Base-by-base conservation (phyloP, 2,329 filamentous ascomycete genomes). In the Talaromyces rugulosus region DNA sequence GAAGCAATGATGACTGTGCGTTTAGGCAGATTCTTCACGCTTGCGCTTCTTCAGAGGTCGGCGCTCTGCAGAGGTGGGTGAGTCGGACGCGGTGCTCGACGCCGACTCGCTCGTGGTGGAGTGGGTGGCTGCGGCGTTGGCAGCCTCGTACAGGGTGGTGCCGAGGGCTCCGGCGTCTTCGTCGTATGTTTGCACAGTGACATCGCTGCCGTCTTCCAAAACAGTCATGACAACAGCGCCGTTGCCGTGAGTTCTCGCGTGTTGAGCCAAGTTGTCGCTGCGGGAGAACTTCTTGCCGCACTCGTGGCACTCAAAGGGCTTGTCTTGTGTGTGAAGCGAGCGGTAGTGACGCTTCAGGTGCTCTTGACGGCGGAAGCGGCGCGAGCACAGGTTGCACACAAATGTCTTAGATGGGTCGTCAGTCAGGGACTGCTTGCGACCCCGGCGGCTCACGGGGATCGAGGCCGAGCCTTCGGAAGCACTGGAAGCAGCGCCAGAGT, bases 261-360 rank as follows among this genome's bases (percentile, higher is more conserved):
- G 95, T 80, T 99, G 95, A 28, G 92, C 91, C 16, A 99, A 86
- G 82, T 99, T 99, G 80, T 99, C 95, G 70, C 91, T 96, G 71
- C 95, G 89, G 23, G 94, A 98, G 81, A 98, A 99, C 83, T 96
- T 97, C 89, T 99, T 99, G 70, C 95, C 94, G 73, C 95, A 99
- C 81, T 99, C 94, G 67, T 88, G 86, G 83, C 95, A 99, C 81
- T 96, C 92, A 72, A 98, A 99, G 5, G 95, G 95, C 87, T 98
- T 99, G 76, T 98, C 95, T 74, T 96, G 89, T 1, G 95, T 99
- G 83, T 99, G 95, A 55, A 99, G 91, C 62, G 95, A 98, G 69
- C 95, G 89, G 83, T 96, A 96, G 83, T 99, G 95, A 66, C 95
- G 91, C 87, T 99, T 99, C 64, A 99, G 87, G 74, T 99, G 95